Evolutionary conservation across 1,139 yeast species (phyloP).

Genomic region (Scheffersomyces illinoinensis): DNA sequence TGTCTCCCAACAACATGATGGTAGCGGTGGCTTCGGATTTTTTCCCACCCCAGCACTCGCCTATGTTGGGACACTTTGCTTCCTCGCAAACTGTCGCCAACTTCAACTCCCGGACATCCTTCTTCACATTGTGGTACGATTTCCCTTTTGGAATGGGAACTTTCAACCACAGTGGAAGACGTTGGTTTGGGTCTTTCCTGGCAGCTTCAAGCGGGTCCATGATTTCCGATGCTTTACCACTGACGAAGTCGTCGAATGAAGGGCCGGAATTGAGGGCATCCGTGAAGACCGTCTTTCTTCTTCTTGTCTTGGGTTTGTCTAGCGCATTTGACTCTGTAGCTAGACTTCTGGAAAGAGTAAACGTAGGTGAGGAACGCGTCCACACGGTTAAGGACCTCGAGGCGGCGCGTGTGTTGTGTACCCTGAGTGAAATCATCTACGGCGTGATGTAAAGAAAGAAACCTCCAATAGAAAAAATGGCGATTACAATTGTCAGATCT

Average conservation of each 20-base stretch:
- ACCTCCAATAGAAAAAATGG: neutral
- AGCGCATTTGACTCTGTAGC: neutral
- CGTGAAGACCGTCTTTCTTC: conserved; percentile 63
- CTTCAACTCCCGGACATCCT: conserved; percentile 84
- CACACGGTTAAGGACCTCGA: neutral
- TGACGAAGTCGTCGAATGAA: conserved; percentile 85
- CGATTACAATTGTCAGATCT: neutral
- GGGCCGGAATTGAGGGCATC: conserved; percentile 84
- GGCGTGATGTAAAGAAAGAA: neutral
- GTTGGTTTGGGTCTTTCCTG: conserved; percentile 56
- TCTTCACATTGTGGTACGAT: conserved; percentile 74
- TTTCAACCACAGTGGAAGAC: conserved; percentile 91
- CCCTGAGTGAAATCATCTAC: neutral
- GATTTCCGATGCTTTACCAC: conserved; percentile 73
- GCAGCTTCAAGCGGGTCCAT: conserved; percentile 74
- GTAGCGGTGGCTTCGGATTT: conserved; percentile 98
- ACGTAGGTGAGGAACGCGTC: neutral
- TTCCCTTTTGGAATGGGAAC: conserved; percentile 95
- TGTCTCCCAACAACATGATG: conserved; percentile 96
- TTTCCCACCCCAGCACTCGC: conserved; percentile 99
- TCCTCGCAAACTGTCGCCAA: conserved; percentile 97
- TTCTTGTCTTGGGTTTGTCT: conserved; percentile 20
- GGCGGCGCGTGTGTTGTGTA: neutral
- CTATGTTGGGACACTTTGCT: conserved; percentile 97
- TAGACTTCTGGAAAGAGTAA: neutral